Evolutionary conservation across 306 rosid species (phyloP).

Genomic region (Lablab purpureus): DNA sequence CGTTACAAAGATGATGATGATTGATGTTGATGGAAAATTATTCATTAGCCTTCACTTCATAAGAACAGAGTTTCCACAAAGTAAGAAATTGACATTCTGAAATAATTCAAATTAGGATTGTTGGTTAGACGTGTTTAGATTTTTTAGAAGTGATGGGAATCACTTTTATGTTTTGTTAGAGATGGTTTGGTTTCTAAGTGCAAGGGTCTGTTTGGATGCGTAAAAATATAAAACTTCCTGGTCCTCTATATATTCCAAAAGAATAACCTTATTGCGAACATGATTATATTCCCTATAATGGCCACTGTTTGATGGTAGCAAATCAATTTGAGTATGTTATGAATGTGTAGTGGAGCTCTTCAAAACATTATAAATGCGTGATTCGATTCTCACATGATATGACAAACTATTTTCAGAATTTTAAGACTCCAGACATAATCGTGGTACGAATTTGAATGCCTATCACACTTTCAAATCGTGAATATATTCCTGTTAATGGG

Average conservation of each 20-base stretch:
- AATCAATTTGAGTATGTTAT: constrained; percentile 36
- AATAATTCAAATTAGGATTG: constrained; percentile 18
- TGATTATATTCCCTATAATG: constrained; percentile 44
- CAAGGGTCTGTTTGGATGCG: constrained; percentile 31
- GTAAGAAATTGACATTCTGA: background rate
- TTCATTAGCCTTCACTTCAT: background rate
- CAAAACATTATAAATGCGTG: constrained; percentile 36
- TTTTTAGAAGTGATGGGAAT: constrained; percentile 32
- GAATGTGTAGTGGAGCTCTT: constrained; percentile 27
- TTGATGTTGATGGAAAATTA: too few species aligned
- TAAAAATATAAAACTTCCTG: constrained; percentile 33
- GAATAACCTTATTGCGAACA: constrained; percentile 47
- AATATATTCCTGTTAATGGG: constrained; percentile 48
- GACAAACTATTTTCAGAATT: constrained; percentile 26
- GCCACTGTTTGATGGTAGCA: constrained; percentile 45
- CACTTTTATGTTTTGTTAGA: background rate
- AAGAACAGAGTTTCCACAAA: background rate
- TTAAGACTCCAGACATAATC: constrained; percentile 15
- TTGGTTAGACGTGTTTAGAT: background rate
- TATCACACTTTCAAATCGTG: constrained; percentile 37
- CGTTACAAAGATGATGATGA: too few species aligned
- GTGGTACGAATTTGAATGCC: constrained; percentile 39
- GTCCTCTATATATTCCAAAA: constrained; percentile 44
- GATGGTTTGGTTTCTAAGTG: background rate
- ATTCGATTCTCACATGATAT: constrained; percentile 45